Evolutionary conservation across 2,329 filamentous ascomycete genomes (phyloP), one percentile per base, ranked within the genome.

Genomic region (Diaporthe ilicicola): DNA sequence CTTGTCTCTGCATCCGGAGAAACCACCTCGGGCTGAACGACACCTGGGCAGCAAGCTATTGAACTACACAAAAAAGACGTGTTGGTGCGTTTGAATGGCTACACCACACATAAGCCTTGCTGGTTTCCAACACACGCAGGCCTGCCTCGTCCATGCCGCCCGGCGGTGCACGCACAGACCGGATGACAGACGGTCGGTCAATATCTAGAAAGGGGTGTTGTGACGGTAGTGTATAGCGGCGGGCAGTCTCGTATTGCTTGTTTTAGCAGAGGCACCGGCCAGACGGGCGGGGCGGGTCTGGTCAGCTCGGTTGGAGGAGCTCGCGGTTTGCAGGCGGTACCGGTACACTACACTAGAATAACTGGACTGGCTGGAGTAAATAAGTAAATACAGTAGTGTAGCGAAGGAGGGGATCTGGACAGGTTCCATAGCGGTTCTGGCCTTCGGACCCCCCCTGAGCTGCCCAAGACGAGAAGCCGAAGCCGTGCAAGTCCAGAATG

Each of bases 231-330:
- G 24, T 37, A 42, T 6, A 37, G 34, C 54, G 54, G 37, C 27
- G 39, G 17, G 50, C 50, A 32, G 50, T 46, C 56, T 61, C 56
- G 56, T 61, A 46, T 67, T 42, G 22, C 64, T 53, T 42, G 44
- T 67, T 67, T 51, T 42, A 51, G 62, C 37, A 51, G n/a, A 37
- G 22, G 46, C 15, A 29, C 44, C 19, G 39, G 27, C 32, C 29
- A 44, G 24, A 37, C 55, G 55, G 55, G 37, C 55, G 24, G 37
- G 37, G 37, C 55, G 55, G 55, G 55, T 44, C 55, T 6, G 22
- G 55, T 19, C 19, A 59, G 54, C 42, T 42, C 54, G 54, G 15
- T 19, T 39, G n/a, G 34, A 19, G 54, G 53, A 22, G 37, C 29
- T 34, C n/a, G 32, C 53, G 37, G 37, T 9, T 37, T 32, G 34